Percentiles rank a stretch among this genome's conserved stretches.
phyloP scores from a whole-genome alignment of 1,139 yeast species.

The Zygosaccharomyces pseudobailii region DNA sequence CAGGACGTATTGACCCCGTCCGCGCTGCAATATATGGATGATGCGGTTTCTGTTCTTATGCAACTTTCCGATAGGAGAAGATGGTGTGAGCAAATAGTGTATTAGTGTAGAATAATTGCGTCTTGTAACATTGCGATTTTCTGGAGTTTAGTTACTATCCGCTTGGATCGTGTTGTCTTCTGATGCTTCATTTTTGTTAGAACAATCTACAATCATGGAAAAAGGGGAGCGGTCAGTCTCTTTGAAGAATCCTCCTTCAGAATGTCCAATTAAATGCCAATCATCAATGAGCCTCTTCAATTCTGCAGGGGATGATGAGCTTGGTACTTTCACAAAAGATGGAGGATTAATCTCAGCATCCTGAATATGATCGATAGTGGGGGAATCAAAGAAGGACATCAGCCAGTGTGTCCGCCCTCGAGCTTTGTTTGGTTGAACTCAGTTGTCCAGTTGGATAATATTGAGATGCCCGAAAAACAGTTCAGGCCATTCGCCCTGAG shows the following conservation, averaged over 20 bases:
- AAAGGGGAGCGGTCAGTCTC: slow-evolving; percentile 48
- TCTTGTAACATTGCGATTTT: not conserved
- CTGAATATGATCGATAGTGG: slow-evolving; percentile 15
- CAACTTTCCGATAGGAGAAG: slow-evolving; percentile 43
- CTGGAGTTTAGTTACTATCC: not conserved
- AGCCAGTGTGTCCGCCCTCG: too few relatives aligned
- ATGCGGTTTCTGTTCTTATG: slow-evolving; percentile 46
- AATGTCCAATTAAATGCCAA: slow-evolving; percentile 38
- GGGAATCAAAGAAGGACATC: slow-evolving; percentile 1
- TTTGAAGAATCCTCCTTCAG: slow-evolving; percentile 48
- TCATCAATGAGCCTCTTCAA: slow-evolving; percentile 29
- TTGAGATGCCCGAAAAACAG: too few relatives aligned
- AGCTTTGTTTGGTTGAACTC: too few relatives aligned
- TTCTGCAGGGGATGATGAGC: slow-evolving; percentile 17
- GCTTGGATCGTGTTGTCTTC: not conserved
- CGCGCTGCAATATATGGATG: slow-evolving; percentile 46
- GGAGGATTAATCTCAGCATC: slow-evolving; percentile 11
- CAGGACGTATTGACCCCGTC: slow-evolving; percentile 47
- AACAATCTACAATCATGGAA: slow-evolving; percentile 36
- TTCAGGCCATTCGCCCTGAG: not conserved
- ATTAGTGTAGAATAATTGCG: slow-evolving; percentile 44
- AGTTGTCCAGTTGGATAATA: too few relatives aligned
- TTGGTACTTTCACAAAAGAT: slow-evolving; percentile 18
- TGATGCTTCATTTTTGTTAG: slow-evolving; percentile 6
- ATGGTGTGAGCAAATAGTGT: slow-evolving; percentile 44